Base-by-base conservation (phyloP, 768 basidiomycete genomes). In the Suillus bovinus region DNA sequence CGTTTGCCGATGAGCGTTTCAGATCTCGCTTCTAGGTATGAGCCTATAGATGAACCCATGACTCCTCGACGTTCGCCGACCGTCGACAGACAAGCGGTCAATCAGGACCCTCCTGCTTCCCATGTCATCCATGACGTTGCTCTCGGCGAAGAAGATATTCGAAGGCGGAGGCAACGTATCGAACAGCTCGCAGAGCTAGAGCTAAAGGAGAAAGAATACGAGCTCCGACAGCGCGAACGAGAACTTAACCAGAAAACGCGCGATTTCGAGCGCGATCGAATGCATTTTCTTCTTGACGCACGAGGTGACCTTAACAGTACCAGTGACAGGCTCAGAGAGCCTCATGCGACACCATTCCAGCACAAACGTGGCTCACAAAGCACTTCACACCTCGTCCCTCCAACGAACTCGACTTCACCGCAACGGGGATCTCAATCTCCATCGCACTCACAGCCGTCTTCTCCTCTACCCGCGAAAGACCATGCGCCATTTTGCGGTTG, bases 401-500 rank as follows among this genome's bases (percentile, higher is more conserved):
- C 71, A 10, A 65, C 58, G 11, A 66, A 59, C 2, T 63, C 54
- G 34, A 2, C 63, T 3, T 9, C 59, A 64, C 53, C 52, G 7
- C 69, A 62, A 11, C 70, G 70, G 4, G 65, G 63, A 9, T 66
- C 74, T 39, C 76, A 74, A 22, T 72, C 75, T 16, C 71, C 68
- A 16, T 69, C 75, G 29, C 67, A 61, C 7, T 68, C 75, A 31
- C 72, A 71, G 6, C 58, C 70, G 11, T 69, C 67, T 31, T 67
- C 72, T 31, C 61, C 63, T 61, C 64, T 67, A 58, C 71, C 69
- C 24, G 55, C 72, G 16, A 70, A 72, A 11, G 74, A 78, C 9
- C 89, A 91, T 63, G 84, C 85, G 1, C 80, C 85, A 1, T 86
- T 82, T 67, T 91, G 89, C 61, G 87, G 87, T 17, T 90, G 89